A percentile compares a stretch with the other conserved stretches of the same genome.
phyloP scores from a whole-genome alignment of 164 flowering plant genomes.

The Houttuynia cordata region DNA sequence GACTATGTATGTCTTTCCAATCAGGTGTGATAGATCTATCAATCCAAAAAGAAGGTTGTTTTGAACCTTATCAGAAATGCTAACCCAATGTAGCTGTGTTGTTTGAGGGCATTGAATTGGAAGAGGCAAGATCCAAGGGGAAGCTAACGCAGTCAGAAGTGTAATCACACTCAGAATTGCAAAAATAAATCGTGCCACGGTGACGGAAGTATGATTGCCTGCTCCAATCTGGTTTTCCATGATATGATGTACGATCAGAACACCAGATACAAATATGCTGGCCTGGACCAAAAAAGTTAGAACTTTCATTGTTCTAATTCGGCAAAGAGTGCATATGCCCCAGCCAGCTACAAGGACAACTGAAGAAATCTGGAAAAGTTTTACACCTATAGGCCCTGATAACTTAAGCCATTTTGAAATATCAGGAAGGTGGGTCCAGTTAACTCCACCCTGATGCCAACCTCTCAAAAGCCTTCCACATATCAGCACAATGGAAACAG shows the following conservation, averaged over 20 bases:
- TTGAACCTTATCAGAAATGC: conserved; percentile 11
- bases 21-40: conserved; percentile 30
- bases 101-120: conserved; percentile 5
- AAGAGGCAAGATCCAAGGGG: conserved; percentile 64
- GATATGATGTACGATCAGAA: conserved; percentile 39
- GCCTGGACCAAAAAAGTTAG: conserved; percentile 22
- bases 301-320: conserved; percentile 15
- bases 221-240: conserved; percentile 13
- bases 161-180: conserved; percentile 24
- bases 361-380: conserved; percentile 35
- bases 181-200: conserved; percentile 41
- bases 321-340: conserved; percentile 25
- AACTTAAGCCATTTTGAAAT: conserved; percentile 80
- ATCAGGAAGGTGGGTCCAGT: conserved; percentile 93
- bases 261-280: conserved; percentile 28
- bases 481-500: conserved; percentile 40
- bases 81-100: conserved; percentile 2
- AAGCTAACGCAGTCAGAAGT: conserved; percentile 21
- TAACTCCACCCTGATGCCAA: conserved; percentile 99
- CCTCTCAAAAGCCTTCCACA: conserved; percentile 80
- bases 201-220: conserved; percentile 28
- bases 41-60: conserved; percentile 14
- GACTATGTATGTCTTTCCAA: conserved; percentile 50
- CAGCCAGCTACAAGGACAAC: conserved; percentile 29
- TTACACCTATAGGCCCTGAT: conserved; percentile 28